A percentile compares a stretch with the other conserved stretches of the same genome.
Conservation (phyloP, 169 alveolate species). For the Cytauxzoon felis region DNA sequence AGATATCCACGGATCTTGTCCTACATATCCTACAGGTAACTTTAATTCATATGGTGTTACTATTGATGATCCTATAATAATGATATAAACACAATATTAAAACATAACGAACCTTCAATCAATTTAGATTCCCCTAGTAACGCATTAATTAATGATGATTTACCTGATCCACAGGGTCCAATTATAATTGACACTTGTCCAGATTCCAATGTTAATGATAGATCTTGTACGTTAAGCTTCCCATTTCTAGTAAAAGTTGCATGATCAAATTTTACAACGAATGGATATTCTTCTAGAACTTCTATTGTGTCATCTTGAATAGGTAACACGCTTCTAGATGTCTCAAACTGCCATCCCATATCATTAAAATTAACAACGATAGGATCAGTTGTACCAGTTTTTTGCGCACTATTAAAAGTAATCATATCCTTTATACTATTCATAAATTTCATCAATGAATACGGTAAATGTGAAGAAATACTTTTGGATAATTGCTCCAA, state of each 20-base stretch:
- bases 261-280: constrained; percentile 22
- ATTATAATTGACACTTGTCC: constrained; percentile 19
- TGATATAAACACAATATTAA: background rate
- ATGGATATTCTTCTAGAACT: constrained; percentile 17
- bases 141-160: constrained; percentile 19
- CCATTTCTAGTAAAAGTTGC: constrained; percentile 35
- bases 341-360: too few species aligned
- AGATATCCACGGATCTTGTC: constrained; percentile 78
- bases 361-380: too few species aligned
- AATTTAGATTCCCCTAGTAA: constrained; percentile 27
- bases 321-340: too few species aligned
- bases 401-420: too few species aligned
- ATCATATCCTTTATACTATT: too few species aligned
- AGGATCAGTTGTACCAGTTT: too few species aligned
- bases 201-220: constrained; percentile 7
- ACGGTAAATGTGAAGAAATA: too few species aligned
- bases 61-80: background rate
- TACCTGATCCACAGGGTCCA: constrained; percentile 55
- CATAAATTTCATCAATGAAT: too few species aligned
- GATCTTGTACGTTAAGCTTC: background rate
- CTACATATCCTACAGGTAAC: constrained; percentile 39
- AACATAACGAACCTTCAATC: constrained; percentile 14
- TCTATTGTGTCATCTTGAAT: too few species aligned
- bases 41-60: background rate
- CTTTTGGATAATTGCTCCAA: too few species aligned